These are phyloP conservation scores for Populus tomentosa DNA, from an alignment of 441 rosid species.

Conservation along the genomic window DNA sequence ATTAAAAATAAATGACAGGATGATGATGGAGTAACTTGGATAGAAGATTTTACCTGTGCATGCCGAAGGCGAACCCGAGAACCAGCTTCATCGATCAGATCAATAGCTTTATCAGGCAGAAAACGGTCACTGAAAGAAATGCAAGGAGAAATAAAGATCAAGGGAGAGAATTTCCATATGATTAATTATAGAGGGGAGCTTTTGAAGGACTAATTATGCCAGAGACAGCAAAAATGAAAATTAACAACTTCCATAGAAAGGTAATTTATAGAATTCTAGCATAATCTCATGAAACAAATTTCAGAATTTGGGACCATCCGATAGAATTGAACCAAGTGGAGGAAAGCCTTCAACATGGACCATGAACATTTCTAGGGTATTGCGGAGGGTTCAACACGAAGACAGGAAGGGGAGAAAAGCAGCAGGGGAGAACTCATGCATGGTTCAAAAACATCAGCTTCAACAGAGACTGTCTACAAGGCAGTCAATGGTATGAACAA, in stretches of 20 bases:
- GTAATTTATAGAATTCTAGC: neutral
- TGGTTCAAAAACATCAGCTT: neutral
- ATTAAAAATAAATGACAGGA: neutral
- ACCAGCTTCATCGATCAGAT: slow-evolving; percentile 98
- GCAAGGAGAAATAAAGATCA: neutral
- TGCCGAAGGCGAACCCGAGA: slow-evolving; percentile 95
- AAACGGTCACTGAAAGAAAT: slow-evolving; percentile 72
- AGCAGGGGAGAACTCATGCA: neutral
- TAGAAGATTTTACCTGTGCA: slow-evolving; percentile 55
- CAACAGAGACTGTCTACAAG: neutral
- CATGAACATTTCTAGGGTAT: neutral
- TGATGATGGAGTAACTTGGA: neutral
- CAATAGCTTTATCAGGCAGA: slow-evolving; percentile 97
- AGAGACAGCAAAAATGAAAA: neutral
- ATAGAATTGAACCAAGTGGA: neutral
- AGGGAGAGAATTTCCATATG: neutral
- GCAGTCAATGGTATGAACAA: neutral
- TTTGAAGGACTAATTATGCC: neutral
- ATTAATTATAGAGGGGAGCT: neutral
- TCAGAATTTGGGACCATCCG: neutral
- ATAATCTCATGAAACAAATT: neutral
- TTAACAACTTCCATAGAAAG: neutral
- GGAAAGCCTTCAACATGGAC: neutral
- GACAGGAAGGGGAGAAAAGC: neutral
- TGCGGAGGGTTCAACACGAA: neutral